These are phyloP conservation scores for Lodderomyces metapsilosis DNA, from an alignment of 1,139 yeast species.

Conservation along the genomic window DNA sequence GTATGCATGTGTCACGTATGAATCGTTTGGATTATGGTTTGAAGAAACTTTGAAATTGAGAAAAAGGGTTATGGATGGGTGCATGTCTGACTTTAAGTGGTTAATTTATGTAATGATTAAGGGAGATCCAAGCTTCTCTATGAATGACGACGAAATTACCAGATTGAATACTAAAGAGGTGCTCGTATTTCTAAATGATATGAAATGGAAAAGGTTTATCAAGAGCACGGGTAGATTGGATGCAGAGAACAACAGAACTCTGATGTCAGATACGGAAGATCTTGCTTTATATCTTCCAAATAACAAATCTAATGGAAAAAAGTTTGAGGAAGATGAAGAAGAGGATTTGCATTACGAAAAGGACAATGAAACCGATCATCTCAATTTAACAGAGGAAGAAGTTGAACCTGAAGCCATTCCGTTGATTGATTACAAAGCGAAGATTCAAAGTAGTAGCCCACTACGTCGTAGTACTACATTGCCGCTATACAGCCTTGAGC, in stretches of 20 bases:
- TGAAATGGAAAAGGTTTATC: constrained; percentile 19
- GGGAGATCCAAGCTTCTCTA: constrained; percentile 17
- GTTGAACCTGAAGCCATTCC: not conserved
- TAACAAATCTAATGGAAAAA: no score
- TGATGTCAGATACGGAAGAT: not conserved
- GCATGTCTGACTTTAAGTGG: constrained; percentile 20
- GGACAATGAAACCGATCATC: constrained; percentile 12
- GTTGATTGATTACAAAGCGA: not conserved
- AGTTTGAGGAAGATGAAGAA: constrained; percentile 8
- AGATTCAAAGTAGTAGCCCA: not conserved
- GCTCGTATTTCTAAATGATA: constrained; percentile 19
- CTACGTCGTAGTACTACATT: constrained; percentile 4
- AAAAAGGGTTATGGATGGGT: constrained; percentile 10
- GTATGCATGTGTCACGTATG: constrained; percentile 24
- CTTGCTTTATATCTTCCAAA: not conserved
- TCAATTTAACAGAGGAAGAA: constrained; percentile 12
- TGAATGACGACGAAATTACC: constrained; percentile 4
- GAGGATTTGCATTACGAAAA: constrained; percentile 13
- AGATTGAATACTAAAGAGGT: constrained; percentile 18
- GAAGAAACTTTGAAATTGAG: constrained; percentile 8
- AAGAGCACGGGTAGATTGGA: no score
- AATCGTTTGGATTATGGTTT: constrained; percentile 29
- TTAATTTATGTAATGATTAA: constrained; percentile 34
- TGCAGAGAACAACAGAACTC: no score
- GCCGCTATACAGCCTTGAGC: constrained; percentile 11